A percentile compares a stretch with the other conserved stretches of the same genome.
These are phyloP conservation scores for Nakaseomyces sp. DNA, from an alignment of 1,139 yeast genomes.

Conservation along the genomic window DNA sequence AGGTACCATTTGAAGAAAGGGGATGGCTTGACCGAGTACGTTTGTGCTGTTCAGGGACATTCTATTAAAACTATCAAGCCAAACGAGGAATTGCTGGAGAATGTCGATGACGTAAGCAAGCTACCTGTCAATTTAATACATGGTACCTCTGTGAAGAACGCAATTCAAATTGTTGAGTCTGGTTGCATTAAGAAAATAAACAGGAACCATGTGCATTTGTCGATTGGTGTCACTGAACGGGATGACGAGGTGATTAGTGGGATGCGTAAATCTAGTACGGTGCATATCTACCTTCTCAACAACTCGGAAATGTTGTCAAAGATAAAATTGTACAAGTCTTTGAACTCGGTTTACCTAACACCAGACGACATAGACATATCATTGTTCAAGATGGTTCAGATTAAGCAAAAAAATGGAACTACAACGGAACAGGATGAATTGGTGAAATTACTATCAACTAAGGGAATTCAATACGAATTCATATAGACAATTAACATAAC, in stretches of 20 bases:
- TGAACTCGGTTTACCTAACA: constrained; percentile 68
- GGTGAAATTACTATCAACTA: constrained; percentile 1
- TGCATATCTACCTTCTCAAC: constrained; percentile 56
- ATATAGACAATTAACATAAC: too few species aligned
- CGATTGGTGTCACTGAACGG: constrained; percentile 37
- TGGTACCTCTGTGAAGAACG: constrained; percentile 59
- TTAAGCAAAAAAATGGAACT: not conserved
- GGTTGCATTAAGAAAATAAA: constrained; percentile 52
- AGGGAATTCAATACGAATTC: constrained; percentile 8
- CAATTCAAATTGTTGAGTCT: constrained; percentile 40
- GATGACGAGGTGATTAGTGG: constrained; percentile 51
- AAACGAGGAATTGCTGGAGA: constrained; percentile 38
- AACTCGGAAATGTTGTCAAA: constrained; percentile 35
- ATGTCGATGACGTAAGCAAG: constrained; percentile 25
- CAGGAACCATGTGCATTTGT: constrained; percentile 79
- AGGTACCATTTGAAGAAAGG: constrained; percentile 44
- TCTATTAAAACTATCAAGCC: constrained; percentile 43
- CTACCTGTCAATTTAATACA: constrained; percentile 52
- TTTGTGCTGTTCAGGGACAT: constrained; percentile 94
- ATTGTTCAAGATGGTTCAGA: constrained; percentile 37
- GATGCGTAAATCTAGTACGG: constrained; percentile 51
- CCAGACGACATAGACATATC: constrained; percentile 49
- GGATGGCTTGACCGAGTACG: constrained; percentile 32
- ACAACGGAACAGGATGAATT: constrained; percentile 6
- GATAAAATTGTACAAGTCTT: constrained; percentile 49